Evolutionary conservation across 306 rosid species (phyloP).

Genomic region (Citrullus mucosospermus): DNA sequence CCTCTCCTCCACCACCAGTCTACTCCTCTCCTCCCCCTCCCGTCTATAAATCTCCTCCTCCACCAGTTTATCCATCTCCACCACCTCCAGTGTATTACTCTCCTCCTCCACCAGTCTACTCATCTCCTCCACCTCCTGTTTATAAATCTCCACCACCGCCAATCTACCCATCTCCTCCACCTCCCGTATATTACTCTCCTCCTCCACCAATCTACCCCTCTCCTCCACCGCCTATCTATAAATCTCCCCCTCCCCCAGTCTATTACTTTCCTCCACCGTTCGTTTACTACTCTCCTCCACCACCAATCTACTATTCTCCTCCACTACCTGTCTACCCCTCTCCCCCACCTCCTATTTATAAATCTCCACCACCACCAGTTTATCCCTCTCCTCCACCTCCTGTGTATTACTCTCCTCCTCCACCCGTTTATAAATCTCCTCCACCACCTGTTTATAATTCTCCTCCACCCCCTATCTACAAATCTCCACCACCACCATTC

Average conservation of each 20-base stretch:
- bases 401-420: not conserved
- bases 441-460: not conserved
- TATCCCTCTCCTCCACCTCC: not conserved
- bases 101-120: not conserved
- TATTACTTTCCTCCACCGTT: not conserved
- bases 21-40: not conserved
- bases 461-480: not conserved
- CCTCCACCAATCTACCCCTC: not conserved
- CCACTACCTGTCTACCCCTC: not conserved
- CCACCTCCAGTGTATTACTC: not conserved
- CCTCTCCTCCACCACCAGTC: not conserved
- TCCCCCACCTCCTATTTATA: not conserved
- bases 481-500: not conserved
- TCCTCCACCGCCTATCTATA: not conserved
- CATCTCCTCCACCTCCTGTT: not conserved
- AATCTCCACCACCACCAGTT: not conserved
- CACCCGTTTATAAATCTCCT: not conserved
- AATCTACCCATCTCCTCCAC: not conserved
- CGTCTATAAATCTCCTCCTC: not conserved
- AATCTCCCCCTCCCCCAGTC: not conserved
- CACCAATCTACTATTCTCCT: not conserved
- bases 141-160: not conserved
- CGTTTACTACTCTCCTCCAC: not conserved
- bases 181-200: not conserved
- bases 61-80: not conserved